phyloP scores from a whole-genome alignment of 768 basidiomycete species.

The Calocybe indica region DNA sequence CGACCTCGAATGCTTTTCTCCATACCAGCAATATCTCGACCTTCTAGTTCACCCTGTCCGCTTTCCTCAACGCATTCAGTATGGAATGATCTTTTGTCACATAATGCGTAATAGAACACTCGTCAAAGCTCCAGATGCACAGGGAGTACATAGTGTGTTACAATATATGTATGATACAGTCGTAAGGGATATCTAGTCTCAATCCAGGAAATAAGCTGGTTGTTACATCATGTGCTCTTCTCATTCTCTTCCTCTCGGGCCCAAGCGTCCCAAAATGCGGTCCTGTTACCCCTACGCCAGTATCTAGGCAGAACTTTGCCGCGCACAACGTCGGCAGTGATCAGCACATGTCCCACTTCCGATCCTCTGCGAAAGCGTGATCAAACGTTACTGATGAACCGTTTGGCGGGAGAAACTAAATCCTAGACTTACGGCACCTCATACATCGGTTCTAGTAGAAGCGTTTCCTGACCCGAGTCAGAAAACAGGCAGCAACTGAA shows the following conservation, averaged over 20 bases:
- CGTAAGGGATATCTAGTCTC: no score
- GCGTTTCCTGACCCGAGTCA: constrained; percentile 49
- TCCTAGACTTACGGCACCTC: constrained; percentile 70
- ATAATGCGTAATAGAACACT: no score
- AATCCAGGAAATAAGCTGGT: no score
- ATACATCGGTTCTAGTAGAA: constrained; percentile 89
- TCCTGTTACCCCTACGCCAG: constrained; percentile 64
- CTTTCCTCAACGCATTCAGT: no score
- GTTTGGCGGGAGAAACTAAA: not conserved
- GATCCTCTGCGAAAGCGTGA: constrained; percentile 9
- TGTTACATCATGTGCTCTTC: constrained; percentile 3
- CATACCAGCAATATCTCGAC: no score
- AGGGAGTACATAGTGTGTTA: no score
- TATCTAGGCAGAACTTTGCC: constrained; percentile 62
- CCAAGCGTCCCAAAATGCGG: constrained; percentile 75
- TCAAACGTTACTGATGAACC: not conserved
- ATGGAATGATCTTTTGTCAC: no score
- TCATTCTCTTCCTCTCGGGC: constrained; percentile 50
- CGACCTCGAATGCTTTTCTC: no score
- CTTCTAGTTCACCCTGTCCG: no score
- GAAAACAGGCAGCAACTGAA: constrained; percentile 1
- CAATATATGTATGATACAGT: no score
- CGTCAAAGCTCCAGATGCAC: no score
- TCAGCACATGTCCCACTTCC: constrained; percentile 79
- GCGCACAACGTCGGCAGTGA: constrained; percentile 65